Base-by-base conservation (phyloP, 768 basidiomycete species). In the Phlebiopsis flavidoalba region DNA sequence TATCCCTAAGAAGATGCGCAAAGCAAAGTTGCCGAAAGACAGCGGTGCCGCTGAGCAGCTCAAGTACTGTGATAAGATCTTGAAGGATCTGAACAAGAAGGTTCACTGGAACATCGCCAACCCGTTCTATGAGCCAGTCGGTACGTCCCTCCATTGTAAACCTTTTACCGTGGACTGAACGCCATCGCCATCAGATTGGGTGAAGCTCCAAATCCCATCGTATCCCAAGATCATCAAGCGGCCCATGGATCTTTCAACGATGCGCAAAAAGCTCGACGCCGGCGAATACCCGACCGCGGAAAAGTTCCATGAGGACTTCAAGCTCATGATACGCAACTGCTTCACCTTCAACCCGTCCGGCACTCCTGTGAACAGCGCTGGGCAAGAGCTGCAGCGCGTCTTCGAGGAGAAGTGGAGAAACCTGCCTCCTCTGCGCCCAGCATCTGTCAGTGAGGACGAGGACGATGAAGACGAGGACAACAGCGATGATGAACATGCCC, bases 81-180 rank as follows among this genome's bases (percentile, higher is more conserved):
- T 97, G 65, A 77, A 74, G 60, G 90, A 95, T 63, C 70, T 98
- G 62, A 77, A 87, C 68, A 85, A 87, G 71, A 93, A 94, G 76
- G 87, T 90, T 69, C 85, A 93, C 66, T 86, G 79, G 69, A 68
- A 74, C 37, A 76, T 86, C 60, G 93, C 92, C 0, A 79, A 80
- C 69, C 91, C 93, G 5, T 99, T 99, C 77, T 89, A 95, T 66
- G 89, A 93, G 71, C 95, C 97, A 61, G 95, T 99, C 66, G 93
- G 93, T 90, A 71, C 71, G 88, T 85, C 8, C 24, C 11, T 49
- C 6, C 3, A 8, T 31, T 6, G 26, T 31, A 6, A 31, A 31
- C 6, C 8, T 51, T 22, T 51, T 4, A 51, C 50, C 12, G 24
- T 14, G 6, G 8, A 51, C 21, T 51, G 19, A 49, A 11, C 15